phyloP scores from a whole-genome alignment of 352 stramenopile species.

The Phytophthora macrochlamydospora region DNA sequence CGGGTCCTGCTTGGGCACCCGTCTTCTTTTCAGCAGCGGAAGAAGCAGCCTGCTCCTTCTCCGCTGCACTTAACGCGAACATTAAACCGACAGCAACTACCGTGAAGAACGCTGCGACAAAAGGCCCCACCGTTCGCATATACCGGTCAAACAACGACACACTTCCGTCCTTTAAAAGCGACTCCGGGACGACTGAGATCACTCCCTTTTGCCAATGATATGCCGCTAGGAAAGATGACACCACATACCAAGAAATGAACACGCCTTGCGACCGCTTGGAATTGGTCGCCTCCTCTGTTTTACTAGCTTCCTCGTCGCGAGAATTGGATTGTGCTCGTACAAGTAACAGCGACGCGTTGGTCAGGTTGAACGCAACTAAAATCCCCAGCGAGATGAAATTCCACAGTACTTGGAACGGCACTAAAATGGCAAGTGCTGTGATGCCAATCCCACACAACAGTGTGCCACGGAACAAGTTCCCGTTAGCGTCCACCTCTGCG shows the following conservation, averaged over 20 bases:
- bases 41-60: conserved; percentile 21
- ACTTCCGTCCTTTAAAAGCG: conserved; percentile 1
- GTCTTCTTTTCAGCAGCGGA: conserved; percentile 11
- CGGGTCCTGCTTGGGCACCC: conserved; percentile 11
- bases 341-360: conserved; percentile 84
- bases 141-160: conserved; percentile 53
- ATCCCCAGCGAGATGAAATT: conserved; percentile 92
- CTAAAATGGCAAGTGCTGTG: conserved; percentile 66
- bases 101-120: conserved; percentile 56
- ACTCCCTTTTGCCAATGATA: conserved; percentile 82
- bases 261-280: conserved; percentile 30
- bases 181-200: conserved; percentile 40
- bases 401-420: conserved; percentile 89
- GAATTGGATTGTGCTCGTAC: conserved; percentile 46
- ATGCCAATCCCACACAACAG: conserved; percentile 57
- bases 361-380: conserved; percentile 90
- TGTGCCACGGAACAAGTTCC: conserved; percentile 77
- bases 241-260: conserved; percentile 54
- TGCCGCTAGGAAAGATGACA: conserved; percentile 68
- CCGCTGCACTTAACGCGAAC: conserved; percentile 56
- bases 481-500: conserved; percentile 64
- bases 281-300: conserved; percentile 1
- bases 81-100: conserved; percentile 58
- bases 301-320: conserved; percentile 10
- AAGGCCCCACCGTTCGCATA: conserved; percentile 52